These are phyloP conservation scores for Aspergillus sp. DNA, from an alignment of 2,329 filamentous ascomycete species.

Conservation along the genomic window DNA sequence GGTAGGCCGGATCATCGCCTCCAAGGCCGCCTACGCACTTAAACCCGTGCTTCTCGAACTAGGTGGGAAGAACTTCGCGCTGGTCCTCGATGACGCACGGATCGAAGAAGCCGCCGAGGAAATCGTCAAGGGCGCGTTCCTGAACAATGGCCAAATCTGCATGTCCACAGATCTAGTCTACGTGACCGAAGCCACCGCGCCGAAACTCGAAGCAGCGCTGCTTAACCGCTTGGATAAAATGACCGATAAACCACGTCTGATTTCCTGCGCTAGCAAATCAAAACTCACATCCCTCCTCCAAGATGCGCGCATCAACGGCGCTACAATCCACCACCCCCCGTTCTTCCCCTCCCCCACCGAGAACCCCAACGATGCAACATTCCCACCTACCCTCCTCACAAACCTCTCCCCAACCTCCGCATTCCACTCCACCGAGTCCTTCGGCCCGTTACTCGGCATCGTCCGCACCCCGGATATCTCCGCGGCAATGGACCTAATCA, in stretches of 20 bases:
- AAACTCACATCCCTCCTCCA: slow-evolving; percentile 34
- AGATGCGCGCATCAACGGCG: slow-evolving; percentile 48
- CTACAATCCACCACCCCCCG: slow-evolving; percentile 29
- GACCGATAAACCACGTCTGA: background rate
- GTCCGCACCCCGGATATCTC: slow-evolving; percentile 17
- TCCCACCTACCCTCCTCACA: background rate
- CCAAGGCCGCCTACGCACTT: slow-evolving; percentile 31
- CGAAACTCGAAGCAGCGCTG: background rate
- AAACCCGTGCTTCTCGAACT: slow-evolving; percentile 44
- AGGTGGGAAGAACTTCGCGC: slow-evolving; percentile 40
- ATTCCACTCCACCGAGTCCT: slow-evolving; percentile 22
- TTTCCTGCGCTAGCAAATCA: background rate
- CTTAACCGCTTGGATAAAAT: background rate
- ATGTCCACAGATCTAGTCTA: slow-evolving; percentile 69
- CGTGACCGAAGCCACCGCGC: slow-evolving; percentile 44
- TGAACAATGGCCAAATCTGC: slow-evolving; percentile 61
- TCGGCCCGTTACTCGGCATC: slow-evolving; percentile 20
- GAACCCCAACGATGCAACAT: background rate
- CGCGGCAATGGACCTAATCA: slow-evolving; percentile 16
- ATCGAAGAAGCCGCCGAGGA: slow-evolving; percentile 32
- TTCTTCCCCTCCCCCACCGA: background rate
- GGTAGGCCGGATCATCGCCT: slow-evolving; percentile 39
- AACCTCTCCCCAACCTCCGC: background rate
- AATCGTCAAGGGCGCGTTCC: slow-evolving; percentile 21
- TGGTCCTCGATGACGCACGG: slow-evolving; percentile 42